Percentiles rank a stretch among this genome's conserved stretches.
Conservation (phyloP, 106 monocot species). For the Hemerocallis citrina region DNA sequence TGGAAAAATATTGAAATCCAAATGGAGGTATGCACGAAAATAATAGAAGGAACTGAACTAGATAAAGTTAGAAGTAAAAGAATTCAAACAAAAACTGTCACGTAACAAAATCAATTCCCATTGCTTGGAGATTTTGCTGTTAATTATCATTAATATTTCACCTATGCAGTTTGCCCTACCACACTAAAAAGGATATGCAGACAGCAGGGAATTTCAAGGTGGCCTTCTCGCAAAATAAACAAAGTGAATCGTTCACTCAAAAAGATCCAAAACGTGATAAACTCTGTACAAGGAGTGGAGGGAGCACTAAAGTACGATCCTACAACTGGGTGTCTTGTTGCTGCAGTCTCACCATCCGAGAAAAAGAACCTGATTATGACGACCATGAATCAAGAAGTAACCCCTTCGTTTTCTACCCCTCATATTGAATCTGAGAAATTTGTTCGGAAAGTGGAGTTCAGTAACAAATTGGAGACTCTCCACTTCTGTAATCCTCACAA, state of each 20-base stretch:
- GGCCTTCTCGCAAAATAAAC: slow-evolving; percentile 98
- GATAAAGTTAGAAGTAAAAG: no score
- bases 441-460: slow-evolving; percentile 21
- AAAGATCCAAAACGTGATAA: slow-evolving; percentile 85
- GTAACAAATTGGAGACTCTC: neutral
- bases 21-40: no score
- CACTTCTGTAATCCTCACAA: neutral
- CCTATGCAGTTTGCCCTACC: slow-evolving; percentile 81
- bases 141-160: neutral
- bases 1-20: no score
- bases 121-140: neutral
- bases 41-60: no score
- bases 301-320: slow-evolving; percentile 82
- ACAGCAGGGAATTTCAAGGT: slow-evolving; percentile 86
- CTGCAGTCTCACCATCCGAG: slow-evolving; percentile 29
- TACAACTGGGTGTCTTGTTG: slow-evolving; percentile 63
- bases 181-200: slow-evolving; percentile 94
- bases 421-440: slow-evolving; percentile 5
- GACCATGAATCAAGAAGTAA: neutral
- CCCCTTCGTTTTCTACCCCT: slow-evolving; percentile 9
- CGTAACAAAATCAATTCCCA: no score
- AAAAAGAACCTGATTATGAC: slow-evolving; percentile 7
- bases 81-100: no score
- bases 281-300: slow-evolving; percentile 89
- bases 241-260: slow-evolving; percentile 87